Percentiles rank a stretch among this genome's conserved stretches.
These are phyloP conservation scores for Hericium erinaceus DNA, from an alignment of 768 basidiomycete genomes.

Conservation along the genomic window DNA sequence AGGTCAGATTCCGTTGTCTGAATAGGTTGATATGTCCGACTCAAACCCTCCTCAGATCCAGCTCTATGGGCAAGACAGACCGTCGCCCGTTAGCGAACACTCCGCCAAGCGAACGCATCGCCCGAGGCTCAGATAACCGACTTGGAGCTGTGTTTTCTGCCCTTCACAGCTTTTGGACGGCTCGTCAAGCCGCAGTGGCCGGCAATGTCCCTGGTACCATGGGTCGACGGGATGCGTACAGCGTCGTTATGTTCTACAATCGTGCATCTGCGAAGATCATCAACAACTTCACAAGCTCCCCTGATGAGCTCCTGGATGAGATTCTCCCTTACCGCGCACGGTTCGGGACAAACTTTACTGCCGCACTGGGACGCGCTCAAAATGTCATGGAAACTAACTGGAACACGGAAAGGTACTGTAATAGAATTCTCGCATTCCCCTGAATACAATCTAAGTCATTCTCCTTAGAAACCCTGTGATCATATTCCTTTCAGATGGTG, in stretches of 20 bases:
- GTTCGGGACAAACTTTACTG: constrained; percentile 36
- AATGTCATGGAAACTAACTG: constrained; percentile 34
- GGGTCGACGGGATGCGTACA: constrained; percentile 44
- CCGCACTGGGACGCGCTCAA: constrained; percentile 30
- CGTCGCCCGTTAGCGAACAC: constrained; percentile 34
- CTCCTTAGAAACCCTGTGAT: constrained; percentile 43
- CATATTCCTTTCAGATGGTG: constrained; percentile 51
- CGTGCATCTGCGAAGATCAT: too few relatives aligned
- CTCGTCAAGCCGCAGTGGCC: constrained; percentile 33
- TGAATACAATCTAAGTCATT: too few relatives aligned
- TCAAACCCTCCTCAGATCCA: constrained; percentile 28
- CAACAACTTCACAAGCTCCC: constrained; percentile 38
- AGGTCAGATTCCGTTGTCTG: constrained; percentile 18
- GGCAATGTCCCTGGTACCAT: constrained; percentile 10
- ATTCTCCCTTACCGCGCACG: constrained; percentile 24
- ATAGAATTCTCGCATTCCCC: too few relatives aligned
- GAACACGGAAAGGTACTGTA: constrained; percentile 48
- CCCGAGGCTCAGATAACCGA: constrained; percentile 31
- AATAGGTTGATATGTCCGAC: background rate
- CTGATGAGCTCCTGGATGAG: constrained; percentile 33
- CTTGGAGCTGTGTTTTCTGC: constrained; percentile 53
- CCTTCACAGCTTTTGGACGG: constrained; percentile 45
- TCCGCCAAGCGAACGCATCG: constrained; percentile 30
- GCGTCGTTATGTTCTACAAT: constrained; percentile 40
- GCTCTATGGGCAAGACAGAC: constrained; percentile 38